Evolutionary conservation across 768 basidiomycete genomes (phyloP).

Genomic region (Tricholoma saponaceum): DNA sequence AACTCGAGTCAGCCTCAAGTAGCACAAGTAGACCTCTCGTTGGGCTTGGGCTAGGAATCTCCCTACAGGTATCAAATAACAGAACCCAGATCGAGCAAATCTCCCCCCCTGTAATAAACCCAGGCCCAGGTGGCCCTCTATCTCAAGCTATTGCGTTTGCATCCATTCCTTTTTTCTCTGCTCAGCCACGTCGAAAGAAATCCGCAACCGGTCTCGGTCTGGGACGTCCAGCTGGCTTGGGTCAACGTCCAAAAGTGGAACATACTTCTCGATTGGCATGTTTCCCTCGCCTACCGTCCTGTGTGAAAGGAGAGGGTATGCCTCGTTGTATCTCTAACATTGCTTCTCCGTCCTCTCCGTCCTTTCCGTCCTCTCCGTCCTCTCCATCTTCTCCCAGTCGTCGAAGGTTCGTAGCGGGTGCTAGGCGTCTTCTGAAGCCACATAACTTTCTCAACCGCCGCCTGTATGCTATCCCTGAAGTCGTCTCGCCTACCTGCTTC

Average conservation of each 20-base stretch:
- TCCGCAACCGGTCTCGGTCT: constrained; percentile 10
- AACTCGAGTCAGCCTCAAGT: not conserved
- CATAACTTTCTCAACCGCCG: constrained; percentile 1
- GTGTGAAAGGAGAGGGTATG: not conserved
- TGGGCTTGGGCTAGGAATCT: not conserved
- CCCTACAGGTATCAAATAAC: not conserved
- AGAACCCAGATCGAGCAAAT: not conserved
- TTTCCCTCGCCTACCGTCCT: not conserved
- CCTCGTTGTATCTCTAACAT: not conserved
- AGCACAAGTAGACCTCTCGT: not conserved
- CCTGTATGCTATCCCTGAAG: constrained; percentile 13
- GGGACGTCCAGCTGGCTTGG: constrained; percentile 6
- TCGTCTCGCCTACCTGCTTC: constrained; percentile 7
- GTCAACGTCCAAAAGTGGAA: not conserved
- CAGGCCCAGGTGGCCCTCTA: not conserved
- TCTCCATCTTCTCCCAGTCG: not conserved
- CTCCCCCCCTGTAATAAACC: not conserved
- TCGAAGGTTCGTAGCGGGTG: constrained; percentile 1
- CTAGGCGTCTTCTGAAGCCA: constrained; percentile 5
- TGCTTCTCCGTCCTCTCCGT: not conserved
- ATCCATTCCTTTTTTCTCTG: not conserved
- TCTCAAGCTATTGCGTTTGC: not conserved
- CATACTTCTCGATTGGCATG: not conserved
- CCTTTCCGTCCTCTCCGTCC: not conserved
- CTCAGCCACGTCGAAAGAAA: not conserved